Base-by-base conservation (phyloP, 306 rosid species). In the Canavalia gladiata region DNA sequence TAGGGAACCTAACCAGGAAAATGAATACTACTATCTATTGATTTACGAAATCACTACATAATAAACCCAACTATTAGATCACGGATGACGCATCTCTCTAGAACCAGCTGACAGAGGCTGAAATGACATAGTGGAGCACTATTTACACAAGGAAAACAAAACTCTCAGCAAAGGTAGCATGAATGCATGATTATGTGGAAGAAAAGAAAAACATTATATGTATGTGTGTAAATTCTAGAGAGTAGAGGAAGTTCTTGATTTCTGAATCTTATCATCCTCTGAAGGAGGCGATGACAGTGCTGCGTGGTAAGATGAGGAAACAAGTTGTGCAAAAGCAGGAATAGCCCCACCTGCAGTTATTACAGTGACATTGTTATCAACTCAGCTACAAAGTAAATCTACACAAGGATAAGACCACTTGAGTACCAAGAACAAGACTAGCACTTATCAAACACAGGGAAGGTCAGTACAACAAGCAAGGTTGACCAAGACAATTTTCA, bases 311-410 rank as follows among this genome's bases (percentile, higher is more conserved):
- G 97, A 91, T 6, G 98, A 91, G 55, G 98, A 88, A 87, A 82
- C 87, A 68, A 95, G 97, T 82, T 95, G 98, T 28, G 97, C 88
- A 39, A 90, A 4, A 28, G 97, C 91, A 43, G 97, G 98, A 87
- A 90, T 81, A 6, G 95, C 95, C 64, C 98, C 98, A 31, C 95
- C 97, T 92, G 91, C 55, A 86, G 31, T 69, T 73, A 76, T 78
- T 76, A 2, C 50, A 47, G 7, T 12, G 12, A 54, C 49, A 75
- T 42, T 66, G 25, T 87, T 59, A 81, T 50, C 50, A 52, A 56
- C 63, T 47, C 6, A 56, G 67, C 54, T 18, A n/a, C 57, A 47
- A 3, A 28, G 62, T 57, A 78, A 73, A 68, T 51, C 64, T 41
- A 46, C 66, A 51, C 46, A 31, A 46, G 66, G 7, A 35, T 25